A percentile compares a stretch with the other conserved stretches of the same genome.
Evolutionary conservation across 352 stramenopile genomes (phyloP).

Genomic region (Pythium oligandrum): DNA sequence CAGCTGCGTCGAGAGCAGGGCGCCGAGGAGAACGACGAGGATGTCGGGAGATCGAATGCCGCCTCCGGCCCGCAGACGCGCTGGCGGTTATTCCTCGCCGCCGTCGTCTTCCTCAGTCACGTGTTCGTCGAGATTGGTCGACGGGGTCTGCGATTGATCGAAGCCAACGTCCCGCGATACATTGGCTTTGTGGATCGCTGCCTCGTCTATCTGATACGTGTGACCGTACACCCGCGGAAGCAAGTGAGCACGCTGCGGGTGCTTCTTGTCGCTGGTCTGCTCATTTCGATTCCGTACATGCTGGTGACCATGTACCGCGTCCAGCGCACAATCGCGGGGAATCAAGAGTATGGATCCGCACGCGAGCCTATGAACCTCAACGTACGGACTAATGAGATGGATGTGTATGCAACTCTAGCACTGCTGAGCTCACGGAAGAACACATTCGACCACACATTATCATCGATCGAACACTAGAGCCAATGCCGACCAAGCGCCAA

Average conservation of each 20-base stretch:
- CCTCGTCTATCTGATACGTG: constrained; percentile 39
- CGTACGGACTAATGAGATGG: too few species aligned
- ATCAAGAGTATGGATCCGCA: constrained; percentile 6
- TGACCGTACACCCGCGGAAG: constrained; percentile 30
- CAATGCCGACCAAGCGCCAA: constrained; percentile 26
- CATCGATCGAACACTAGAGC: constrained; percentile 29
- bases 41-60: constrained; percentile 1
- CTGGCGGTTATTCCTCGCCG: constrained; percentile 33
- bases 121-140: constrained; percentile 47
- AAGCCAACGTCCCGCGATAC: constrained; percentile 44
- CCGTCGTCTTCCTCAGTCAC: constrained; percentile 38
- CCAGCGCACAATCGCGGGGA: not conserved
- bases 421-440: constrained; percentile 44
- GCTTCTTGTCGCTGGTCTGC: constrained; percentile 30
- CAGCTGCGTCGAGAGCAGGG: constrained; percentile 24
- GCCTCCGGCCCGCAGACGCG: constrained; percentile 8
- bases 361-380: too few species aligned
- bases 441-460: constrained; percentile 61
- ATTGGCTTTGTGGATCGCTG: constrained; percentile 45
- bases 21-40: constrained; percentile 10
- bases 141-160: constrained; percentile 32
- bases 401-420: too few species aligned
- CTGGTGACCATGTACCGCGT: constrained; percentile 38
- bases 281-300: constrained; percentile 39
- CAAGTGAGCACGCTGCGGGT: constrained; percentile 32